A percentile compares a stretch with the other conserved stretches of the same genome.
phyloP scores from a whole-genome alignment of 2,329 filamentous ascomycete species.

The Aspergillus proliferans region DNA sequence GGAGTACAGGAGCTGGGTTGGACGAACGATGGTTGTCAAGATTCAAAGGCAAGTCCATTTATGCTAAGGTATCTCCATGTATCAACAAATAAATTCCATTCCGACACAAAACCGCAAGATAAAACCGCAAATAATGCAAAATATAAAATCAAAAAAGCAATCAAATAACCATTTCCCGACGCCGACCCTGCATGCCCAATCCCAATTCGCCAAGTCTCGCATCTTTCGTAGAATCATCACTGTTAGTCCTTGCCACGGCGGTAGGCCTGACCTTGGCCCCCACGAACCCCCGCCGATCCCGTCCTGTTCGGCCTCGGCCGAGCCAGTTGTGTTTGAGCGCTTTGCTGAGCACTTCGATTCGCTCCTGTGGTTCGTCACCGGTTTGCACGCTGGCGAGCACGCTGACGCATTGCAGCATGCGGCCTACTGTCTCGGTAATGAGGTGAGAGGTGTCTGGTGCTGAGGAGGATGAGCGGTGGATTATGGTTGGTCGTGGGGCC shows the following conservation, averaged over 20 bases:
- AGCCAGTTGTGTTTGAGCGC: conserved; percentile 96
- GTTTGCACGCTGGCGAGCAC: conserved; percentile 73
- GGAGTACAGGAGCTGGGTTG: neutral
- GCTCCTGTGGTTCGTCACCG: conserved; percentile 66
- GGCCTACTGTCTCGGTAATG: conserved; percentile 90
- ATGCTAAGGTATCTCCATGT: neutral
- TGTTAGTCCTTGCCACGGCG: conserved; percentile 19
- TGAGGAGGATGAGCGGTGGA: conserved; percentile 21
- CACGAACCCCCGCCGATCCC: conserved; percentile 85
- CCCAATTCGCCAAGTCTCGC: conserved; percentile 9
- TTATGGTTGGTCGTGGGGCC: conserved; percentile 27
- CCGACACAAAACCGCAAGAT: neutral
- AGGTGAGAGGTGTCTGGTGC: conserved; percentile 49
- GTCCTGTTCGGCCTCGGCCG: conserved; percentile 77
- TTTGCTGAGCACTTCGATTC: conserved; percentile 76
- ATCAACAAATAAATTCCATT: neutral
- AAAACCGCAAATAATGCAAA: conserved; percentile 4
- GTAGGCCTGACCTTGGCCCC: conserved; percentile 51
- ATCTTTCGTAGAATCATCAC: conserved; percentile 20
- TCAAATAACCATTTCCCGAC: conserved; percentile 26
- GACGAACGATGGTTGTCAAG: neutral
- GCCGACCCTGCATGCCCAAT: conserved; percentile 16
- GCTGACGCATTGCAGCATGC: conserved; percentile 94
- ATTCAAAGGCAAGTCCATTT: neutral
- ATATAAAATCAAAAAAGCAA: conserved; percentile 5